These are phyloP conservation scores for Sporisorium reilianum DNA, from an alignment of 1,284 basidiomycete genomes.

Conservation along the genomic window DNA sequence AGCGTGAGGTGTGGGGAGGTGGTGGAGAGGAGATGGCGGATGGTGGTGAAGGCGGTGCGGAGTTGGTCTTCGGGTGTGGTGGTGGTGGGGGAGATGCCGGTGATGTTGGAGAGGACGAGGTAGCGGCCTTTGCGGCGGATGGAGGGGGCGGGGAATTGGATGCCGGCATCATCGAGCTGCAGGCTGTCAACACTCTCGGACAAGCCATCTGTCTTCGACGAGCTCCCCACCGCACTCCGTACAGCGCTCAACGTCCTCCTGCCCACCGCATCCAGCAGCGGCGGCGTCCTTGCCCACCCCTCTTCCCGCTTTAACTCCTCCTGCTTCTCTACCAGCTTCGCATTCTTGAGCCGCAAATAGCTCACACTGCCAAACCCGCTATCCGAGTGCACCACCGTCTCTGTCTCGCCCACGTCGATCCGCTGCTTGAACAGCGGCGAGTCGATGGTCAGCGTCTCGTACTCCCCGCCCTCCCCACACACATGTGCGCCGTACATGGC, in stretches of 20 bases:
- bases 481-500: conserved; percentile 87
- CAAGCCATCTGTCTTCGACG: not conserved
- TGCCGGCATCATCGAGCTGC: not conserved
- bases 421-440: conserved; percentile 86
- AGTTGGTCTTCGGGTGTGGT: conserved; percentile 31
- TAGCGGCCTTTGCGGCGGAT: conserved; percentile 28
- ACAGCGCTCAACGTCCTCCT: conserved; percentile 34
- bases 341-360: conserved; percentile 57
- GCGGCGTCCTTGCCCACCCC: conserved; percentile 8
- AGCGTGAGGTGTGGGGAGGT: conserved; percentile 7
- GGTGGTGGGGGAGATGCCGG: conserved; percentile 7
- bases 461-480: conserved; percentile 98
- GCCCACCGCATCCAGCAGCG: conserved; percentile 44
- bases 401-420: conserved; percentile 73
- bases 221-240: not conserved
- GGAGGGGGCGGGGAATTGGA: conserved; percentile 11
- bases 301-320: not conserved
- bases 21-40: conserved; percentile 12
- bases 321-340: conserved; percentile 53
- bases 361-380: conserved; percentile 62
- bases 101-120: conserved; percentile 35
- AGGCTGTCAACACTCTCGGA: not conserved
- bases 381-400: conserved; percentile 63
- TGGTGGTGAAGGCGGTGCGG: conserved; percentile 16
- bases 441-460: conserved; percentile 92